Evolutionary conservation across 441 rosid genomes (phyloP).

Genomic region (Corymbia calophylla): DNA sequence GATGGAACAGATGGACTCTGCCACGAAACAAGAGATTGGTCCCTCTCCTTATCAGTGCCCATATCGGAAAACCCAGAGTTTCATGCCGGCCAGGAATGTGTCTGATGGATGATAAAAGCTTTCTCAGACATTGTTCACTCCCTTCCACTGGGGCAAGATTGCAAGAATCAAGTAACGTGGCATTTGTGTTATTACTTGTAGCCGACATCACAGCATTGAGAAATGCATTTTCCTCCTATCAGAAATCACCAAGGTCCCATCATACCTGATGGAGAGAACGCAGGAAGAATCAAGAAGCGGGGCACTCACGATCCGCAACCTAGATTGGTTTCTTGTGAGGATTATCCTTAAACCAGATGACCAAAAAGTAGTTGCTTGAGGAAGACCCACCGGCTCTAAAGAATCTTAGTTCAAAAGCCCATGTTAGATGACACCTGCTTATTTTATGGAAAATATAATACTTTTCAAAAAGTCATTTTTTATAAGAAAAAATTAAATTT

Average conservation of each 20-base stretch:
- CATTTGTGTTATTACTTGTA: neutral
- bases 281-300: too few relatives aligned
- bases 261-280: neutral
- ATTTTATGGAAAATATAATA: too few relatives aligned
- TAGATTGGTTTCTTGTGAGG: neutral
- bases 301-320: neutral
- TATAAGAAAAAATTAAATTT: too few relatives aligned
- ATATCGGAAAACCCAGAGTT: neutral
- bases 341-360: neutral
- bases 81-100: constrained; percentile 3
- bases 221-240: neutral
- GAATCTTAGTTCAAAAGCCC: neutral
- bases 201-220: neutral
- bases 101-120: neutral
- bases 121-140: neutral
- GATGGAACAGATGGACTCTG: neutral
- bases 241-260: neutral
- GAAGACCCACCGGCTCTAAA: neutral
- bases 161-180: neutral
- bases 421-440: too few relatives aligned
- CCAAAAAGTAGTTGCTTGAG: neutral
- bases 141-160: neutral
- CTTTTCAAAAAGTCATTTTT: too few relatives aligned
- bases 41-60: neutral
- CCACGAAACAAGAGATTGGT: neutral